Base-by-base conservation (phyloP, 2,329 filamentous ascomycete species). In the Fusarium secorum region DNA sequence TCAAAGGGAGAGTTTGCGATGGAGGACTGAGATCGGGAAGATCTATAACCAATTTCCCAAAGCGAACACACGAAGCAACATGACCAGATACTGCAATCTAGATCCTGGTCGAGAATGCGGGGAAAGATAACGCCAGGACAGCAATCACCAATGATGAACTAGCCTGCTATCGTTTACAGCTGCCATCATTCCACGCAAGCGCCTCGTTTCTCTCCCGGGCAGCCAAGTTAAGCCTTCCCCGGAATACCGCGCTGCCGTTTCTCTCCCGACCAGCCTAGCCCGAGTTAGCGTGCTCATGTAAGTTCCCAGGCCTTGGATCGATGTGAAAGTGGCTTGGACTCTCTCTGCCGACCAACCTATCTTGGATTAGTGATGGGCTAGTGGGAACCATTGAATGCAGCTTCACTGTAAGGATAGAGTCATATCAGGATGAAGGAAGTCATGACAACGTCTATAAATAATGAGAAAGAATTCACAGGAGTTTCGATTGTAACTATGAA, bases 321-420 rank as follows among this genome's bases (percentile, higher is more conserved):
- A 15, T 1, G 32, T 26, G 18, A 36, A 11, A 11, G 2, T 30
- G 24, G 51, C 51, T 32, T 52, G n/a, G 46, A 5, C 9, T 61
- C 48, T 61, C 58, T 46, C 51, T 61, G 1, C 51, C 44, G 53
- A 62, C 59, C 36, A 58, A 49, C 53, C 53, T 48, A 48, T 48
- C 35, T 49, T 6, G 35, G 53, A 20, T 28, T 51, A 51, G 60
- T 28, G 18, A n/a, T 1, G 9, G 4, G 41, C 35, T 46, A 42
- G 30, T 45, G 14, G 14, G 22, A 22, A 38, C 9, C 11, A 56
- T 44, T 13, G n/a, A 22, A 20, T 39, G 18, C 24, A n/a, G n/a
- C 14, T 14, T 22, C 28, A 7, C 35, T 10, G 26, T n/a, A 26
- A 22, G 2, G 18, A 20, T 11, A 26, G 6, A 18, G 9, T 44